phyloP scores from a whole-genome alignment of 768 basidiomycete species.

The Suillus weaverae region DNA sequence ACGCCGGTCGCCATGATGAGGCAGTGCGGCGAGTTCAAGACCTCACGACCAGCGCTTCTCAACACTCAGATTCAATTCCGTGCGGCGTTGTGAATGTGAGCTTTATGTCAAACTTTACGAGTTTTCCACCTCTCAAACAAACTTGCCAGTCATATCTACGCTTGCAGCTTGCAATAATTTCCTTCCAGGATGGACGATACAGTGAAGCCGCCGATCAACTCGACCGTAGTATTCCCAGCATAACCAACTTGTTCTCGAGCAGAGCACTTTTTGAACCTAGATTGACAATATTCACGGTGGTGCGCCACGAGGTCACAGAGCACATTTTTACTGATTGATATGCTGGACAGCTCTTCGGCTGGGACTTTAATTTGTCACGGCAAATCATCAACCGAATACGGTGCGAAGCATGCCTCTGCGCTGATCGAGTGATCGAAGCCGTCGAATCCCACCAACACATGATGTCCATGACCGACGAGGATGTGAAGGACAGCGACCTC shows the following conservation, averaged over 20 bases:
- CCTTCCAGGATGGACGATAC: background rate
- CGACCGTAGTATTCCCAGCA: background rate
- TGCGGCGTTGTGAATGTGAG: background rate
- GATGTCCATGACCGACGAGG: background rate
- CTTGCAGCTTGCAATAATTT: background rate
- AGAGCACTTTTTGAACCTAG: background rate
- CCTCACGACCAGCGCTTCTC: background rate
- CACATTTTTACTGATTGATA: background rate
- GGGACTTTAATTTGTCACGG: background rate
- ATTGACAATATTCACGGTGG: constrained; percentile 1
- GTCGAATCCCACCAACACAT: background rate
- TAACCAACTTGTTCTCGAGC: background rate
- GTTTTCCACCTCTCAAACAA: background rate
- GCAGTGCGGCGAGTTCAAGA: constrained; percentile 1
- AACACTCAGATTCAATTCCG: background rate
- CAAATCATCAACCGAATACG: background rate
- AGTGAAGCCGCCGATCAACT: background rate
- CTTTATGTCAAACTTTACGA: background rate
- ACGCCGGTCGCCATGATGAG: background rate
- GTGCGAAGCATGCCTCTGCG: background rate
- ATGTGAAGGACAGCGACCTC: background rate
- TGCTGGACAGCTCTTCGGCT: background rate
- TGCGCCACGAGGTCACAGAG: background rate
- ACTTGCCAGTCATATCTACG: background rate
- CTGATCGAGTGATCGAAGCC: background rate